Conservation (phyloP, 176 grass and related monocot genomes). For the Hordeum vulgare region MorexV3_pseudomolecules_assembly NC_058519.1:465670013-465670512, state of each 20-base stretch:
- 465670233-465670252: background rate
- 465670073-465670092: background rate
- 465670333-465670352: background rate
- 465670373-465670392: constrained; percentile 1
- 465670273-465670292: constrained; percentile 6
- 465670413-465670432: background rate
- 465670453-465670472: constrained; percentile 53
- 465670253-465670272: background rate
- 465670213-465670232: background rate
- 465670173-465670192: background rate
- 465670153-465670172: background rate
- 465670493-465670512: background rate
- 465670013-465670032: constrained; percentile 23
- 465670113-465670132: constrained; percentile 21
- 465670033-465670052: background rate
- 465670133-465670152: background rate
- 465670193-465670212: background rate
- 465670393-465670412: background rate
- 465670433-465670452: background rate
- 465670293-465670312: background rate
- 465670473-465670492: constrained; percentile 80
- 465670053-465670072: background rate
- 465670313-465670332: constrained; percentile 29
- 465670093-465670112: background rate
- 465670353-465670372: background rate